These are phyloP conservation scores for Neurospora sp. DNA, from an alignment of 2,329 filamentous ascomycete genomes.

Conservation along the genomic window DNA sequence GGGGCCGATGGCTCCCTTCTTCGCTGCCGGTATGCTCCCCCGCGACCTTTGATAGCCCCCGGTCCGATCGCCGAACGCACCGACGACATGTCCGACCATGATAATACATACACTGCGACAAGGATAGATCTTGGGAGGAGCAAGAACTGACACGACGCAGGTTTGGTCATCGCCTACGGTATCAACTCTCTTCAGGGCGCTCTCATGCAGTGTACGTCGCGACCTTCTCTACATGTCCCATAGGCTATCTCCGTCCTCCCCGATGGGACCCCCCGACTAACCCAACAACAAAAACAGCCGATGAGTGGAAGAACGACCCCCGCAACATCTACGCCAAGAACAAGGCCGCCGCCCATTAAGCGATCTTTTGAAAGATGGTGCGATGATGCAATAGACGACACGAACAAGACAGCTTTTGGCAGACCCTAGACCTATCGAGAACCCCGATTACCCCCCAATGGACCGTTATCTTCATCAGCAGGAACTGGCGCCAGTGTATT, in stretches of 20 bases:
- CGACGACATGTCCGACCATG: neutral
- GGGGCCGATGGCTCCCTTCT: slow-evolving; percentile 87
- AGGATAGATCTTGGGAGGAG: neutral
- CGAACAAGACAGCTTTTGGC: slow-evolving; percentile 11
- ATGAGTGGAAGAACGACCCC: slow-evolving; percentile 95
- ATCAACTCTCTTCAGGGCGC: slow-evolving; percentile 73
- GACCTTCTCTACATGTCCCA: slow-evolving; percentile 1
- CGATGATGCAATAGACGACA: slow-evolving; percentile 10
- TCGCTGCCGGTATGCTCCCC: slow-evolving; percentile 70
- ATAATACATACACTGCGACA: neutral
- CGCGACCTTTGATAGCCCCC: neutral
- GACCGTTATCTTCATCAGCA: neutral
- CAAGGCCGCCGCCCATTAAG: slow-evolving; percentile 34
- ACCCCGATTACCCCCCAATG: slow-evolving; percentile 9
- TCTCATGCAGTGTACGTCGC: slow-evolving; percentile 61
- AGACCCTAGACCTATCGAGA: slow-evolving; percentile 2
- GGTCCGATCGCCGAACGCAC: neutral
- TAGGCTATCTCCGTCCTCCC: neutral
- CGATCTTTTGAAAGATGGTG: slow-evolving; percentile 1
- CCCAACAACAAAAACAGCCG: slow-evolving; percentile 45
- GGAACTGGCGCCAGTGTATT: slow-evolving; percentile 29
- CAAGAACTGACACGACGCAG: slow-evolving; percentile 32
- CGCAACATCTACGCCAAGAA: slow-evolving; percentile 61
- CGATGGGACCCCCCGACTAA: slow-evolving; percentile 2
- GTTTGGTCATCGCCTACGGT: slow-evolving; percentile 79